These are phyloP conservation scores for Kurtzmaniella quercitrusa DNA, from an alignment of 1,139 yeast species.

Conservation along the genomic window DNA sequence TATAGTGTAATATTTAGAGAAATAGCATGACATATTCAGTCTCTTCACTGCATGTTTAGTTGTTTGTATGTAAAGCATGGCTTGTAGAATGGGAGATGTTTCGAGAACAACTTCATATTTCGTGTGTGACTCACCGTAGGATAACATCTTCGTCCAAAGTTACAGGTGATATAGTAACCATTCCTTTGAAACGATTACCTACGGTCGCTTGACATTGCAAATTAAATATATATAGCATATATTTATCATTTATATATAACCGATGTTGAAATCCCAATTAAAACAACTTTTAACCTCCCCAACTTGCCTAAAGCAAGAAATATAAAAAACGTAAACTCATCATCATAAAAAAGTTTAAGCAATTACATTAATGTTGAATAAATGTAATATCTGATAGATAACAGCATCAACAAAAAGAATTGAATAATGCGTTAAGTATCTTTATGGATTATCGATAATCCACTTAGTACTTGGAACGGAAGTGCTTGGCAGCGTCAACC, in stretches of 20 bases:
- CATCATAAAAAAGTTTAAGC: constrained; percentile 18
- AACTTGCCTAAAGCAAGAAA: constrained; percentile 10
- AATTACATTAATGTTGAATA: constrained; percentile 67
- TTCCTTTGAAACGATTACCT: too few species aligned
- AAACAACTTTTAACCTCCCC: constrained; percentile 32
- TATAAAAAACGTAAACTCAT: constrained; percentile 11
- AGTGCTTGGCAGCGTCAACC: constrained; percentile 98
- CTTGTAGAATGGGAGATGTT: too few species aligned
- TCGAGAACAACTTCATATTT: too few species aligned
- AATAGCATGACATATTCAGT: too few species aligned
- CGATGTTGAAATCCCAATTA: constrained; percentile 50
- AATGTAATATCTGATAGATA: constrained; percentile 42
- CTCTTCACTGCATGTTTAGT: too few species aligned
- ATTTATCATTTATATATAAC: constrained; percentile 23
- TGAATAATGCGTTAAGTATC: constrained; percentile 23
- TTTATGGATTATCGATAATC: constrained; percentile 7
- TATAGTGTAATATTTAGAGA: too few species aligned
- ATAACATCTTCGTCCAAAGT: too few species aligned
- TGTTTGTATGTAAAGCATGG: too few species aligned
- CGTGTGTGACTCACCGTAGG: too few species aligned
- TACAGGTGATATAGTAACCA: too few species aligned
- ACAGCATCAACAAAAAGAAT: constrained; percentile 37
- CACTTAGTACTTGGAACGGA: constrained; percentile 57
- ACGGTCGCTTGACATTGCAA: too few species aligned
- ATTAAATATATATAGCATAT: constrained; percentile 4